A percentile compares a stretch with the other conserved stretches of the same genome.
phyloP scores from a whole-genome alignment of 164 flowering plant genomes.

The Tinospora cordifolia region DNA sequence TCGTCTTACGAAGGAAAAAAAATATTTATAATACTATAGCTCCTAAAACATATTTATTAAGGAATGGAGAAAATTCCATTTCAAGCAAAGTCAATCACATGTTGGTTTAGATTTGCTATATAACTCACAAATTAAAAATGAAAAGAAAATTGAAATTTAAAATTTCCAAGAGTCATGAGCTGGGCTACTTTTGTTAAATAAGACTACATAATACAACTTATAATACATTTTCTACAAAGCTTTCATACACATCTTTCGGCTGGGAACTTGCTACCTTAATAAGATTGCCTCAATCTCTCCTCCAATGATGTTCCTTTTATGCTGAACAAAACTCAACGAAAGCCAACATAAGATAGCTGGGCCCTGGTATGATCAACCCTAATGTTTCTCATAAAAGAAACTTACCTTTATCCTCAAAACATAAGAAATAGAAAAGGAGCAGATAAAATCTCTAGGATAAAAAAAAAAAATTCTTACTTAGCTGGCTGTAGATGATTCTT shows the following conservation, averaged over 20 bases:
- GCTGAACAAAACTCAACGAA: too few species aligned
- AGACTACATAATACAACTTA: not conserved
- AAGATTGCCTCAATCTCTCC: too few species aligned
- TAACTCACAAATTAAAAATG: not conserved
- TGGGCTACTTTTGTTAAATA: not conserved
- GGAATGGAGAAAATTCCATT: not conserved
- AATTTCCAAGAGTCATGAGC: not conserved
- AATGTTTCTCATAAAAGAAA: not conserved
- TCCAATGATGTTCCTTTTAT: not conserved
- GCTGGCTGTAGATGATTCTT: constrained; percentile 39
- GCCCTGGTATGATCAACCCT: not conserved
- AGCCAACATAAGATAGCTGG: not conserved
- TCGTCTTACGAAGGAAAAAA: too few species aligned
- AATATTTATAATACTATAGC: too few species aligned
- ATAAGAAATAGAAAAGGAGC: not conserved
- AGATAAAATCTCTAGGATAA: not conserved
- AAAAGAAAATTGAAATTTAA: too few species aligned
- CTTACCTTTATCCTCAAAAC: not conserved
- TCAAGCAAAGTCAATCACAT: not conserved
- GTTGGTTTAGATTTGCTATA: not conserved
- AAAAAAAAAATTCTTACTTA: not conserved
- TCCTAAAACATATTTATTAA: too few species aligned
- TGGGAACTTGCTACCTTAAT: not conserved
- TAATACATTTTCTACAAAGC: constrained; percentile 3
- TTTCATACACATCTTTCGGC: not conserved